These are phyloP conservation scores for Lanmaoa rubissima DNA, from an alignment of 768 basidiomycete species.

Conservation along the genomic window DNA sequence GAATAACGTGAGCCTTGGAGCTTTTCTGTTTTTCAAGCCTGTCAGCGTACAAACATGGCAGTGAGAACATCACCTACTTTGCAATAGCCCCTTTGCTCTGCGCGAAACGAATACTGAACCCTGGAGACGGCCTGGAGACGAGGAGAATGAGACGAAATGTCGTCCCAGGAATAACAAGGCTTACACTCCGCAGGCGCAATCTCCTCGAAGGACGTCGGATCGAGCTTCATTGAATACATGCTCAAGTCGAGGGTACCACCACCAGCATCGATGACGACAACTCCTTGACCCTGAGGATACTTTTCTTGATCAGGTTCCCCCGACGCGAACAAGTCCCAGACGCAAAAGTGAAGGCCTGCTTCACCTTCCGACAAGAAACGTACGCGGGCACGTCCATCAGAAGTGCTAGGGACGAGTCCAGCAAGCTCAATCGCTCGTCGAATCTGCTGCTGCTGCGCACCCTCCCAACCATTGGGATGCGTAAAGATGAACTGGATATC, in stretches of 20 bases:
- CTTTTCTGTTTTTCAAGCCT: slow-evolving; percentile 15
- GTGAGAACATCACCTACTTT: slow-evolving; percentile 24
- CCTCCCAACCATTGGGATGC: slow-evolving; percentile 66
- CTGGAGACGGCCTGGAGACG: slow-evolving; percentile 34
- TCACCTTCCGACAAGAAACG: slow-evolving; percentile 60
- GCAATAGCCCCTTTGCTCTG: slow-evolving; percentile 29
- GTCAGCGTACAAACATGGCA: neutral
- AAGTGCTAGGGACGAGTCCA: slow-evolving; percentile 43
- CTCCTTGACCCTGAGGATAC: slow-evolving; percentile 24
- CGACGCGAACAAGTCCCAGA: slow-evolving; percentile 32
- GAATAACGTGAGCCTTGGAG: slow-evolving; percentile 28
- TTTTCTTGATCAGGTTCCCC: slow-evolving; percentile 8
- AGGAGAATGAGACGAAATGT: neutral
- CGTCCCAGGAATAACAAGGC: neutral
- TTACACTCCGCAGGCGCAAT: slow-evolving; percentile 33
- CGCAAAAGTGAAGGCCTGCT: slow-evolving; percentile 56
- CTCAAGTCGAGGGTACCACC: slow-evolving; percentile 43
- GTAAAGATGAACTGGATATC: slow-evolving; percentile 49
- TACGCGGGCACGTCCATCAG: slow-evolving; percentile 39
- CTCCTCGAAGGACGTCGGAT: slow-evolving; percentile 36
- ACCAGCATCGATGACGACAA: slow-evolving; percentile 50
- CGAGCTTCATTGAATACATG: slow-evolving; percentile 35
- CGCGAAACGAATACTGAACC: slow-evolving; percentile 38
- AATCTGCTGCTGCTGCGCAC: slow-evolving; percentile 51
- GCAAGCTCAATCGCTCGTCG: slow-evolving; percentile 49